A percentile compares a stretch with the other conserved stretches of the same genome.
phyloP scores from a whole-genome alignment of 1,284 basidiomycete species.

The Ustilago cynodontis region DNA sequence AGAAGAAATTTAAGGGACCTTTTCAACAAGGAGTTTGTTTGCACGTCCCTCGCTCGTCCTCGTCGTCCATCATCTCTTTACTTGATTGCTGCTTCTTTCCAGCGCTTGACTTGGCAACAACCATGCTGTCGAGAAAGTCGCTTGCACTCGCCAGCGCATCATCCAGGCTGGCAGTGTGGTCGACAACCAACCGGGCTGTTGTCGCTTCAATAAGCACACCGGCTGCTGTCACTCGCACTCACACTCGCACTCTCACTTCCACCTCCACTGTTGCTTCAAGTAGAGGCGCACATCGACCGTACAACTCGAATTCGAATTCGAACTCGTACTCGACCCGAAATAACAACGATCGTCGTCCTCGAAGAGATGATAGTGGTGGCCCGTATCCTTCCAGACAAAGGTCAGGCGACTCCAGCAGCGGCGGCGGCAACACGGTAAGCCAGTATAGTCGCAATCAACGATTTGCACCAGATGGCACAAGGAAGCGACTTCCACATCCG shows the following conservation, averaged over 20 bases:
- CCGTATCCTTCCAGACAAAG: constrained; percentile 9
- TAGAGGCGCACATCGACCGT: constrained; percentile 5
- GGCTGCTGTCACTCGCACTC: constrained; percentile 4
- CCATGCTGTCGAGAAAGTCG: constrained; percentile 33
- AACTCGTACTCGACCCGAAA: neutral
- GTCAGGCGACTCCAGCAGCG: constrained; percentile 11
- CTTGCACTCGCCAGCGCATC: constrained; percentile 23
- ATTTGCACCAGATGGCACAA: constrained; percentile 34
- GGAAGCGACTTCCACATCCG: constrained; percentile 43
- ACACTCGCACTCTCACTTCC: constrained; percentile 17
- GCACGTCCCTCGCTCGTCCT: too few relatives aligned
- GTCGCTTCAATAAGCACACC: constrained; percentile 7
- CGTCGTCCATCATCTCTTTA: too few relatives aligned
- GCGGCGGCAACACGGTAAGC: constrained; percentile 18
- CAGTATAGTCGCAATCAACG: constrained; percentile 46
- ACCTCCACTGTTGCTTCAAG: constrained; percentile 12
- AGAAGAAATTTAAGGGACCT: too few relatives aligned
- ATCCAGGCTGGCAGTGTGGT: constrained; percentile 14
- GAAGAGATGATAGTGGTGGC: constrained; percentile 8
- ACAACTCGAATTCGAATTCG: neutral
- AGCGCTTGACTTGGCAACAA: neutral
- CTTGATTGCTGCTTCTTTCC: too few relatives aligned
- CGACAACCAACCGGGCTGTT: constrained; percentile 10
- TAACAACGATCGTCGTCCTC: constrained; percentile 14
- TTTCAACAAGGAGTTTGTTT: too few relatives aligned